Base-by-base conservation (phyloP, 1,284 basidiomycete species). In the Acaromyces ingoldii region DNA sequence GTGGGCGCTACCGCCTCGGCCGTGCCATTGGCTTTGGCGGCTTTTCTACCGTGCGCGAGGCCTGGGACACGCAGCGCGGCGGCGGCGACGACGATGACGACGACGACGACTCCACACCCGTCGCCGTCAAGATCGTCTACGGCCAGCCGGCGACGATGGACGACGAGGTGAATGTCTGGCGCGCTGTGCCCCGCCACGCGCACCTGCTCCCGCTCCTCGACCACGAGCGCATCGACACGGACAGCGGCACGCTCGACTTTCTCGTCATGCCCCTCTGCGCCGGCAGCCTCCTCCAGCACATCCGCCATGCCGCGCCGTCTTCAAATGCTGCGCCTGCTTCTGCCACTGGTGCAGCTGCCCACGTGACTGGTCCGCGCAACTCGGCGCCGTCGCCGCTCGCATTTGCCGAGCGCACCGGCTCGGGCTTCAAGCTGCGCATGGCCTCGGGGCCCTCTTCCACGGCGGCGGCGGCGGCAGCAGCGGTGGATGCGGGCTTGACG, bases 31-130 rank as follows among this genome's bases (percentile, higher is more conserved):
- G 88, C 15, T 81, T 83, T 49, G 91, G 92, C 5, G 88, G 85
- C 6, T 91, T 91, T 74, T 90, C 89, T n/a, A 84, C 84, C 37
- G 88, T 96, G 43, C 80, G 88, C 39, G 82, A 83, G 34, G 91
- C 51, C 10, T 70, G 56, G 61, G 67, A 68, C 43, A 43, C 63
- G 33, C 25, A 22, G 13, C 6, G 28, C 17, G 47, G 24, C 9
- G 24, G 10, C 2, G 52, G 21, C 13, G 37, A 51, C 10, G 52
- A 57, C 24, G 53, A 47, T 3, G 39, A 57, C 39, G 54, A 41
- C 15, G 51, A 57, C 1, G 28, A 47, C 24, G 50, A 60, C n/a
- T 55, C 51, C 1, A 46, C 55, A 5, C 53, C 50, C 21, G 56
- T 70, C 5, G 67, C 67, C 19, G 54, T 68, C 60, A 70, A 70